phyloP scores from a whole-genome alignment of 1,139 yeast genomes.

The Pichia sp. region DNA sequence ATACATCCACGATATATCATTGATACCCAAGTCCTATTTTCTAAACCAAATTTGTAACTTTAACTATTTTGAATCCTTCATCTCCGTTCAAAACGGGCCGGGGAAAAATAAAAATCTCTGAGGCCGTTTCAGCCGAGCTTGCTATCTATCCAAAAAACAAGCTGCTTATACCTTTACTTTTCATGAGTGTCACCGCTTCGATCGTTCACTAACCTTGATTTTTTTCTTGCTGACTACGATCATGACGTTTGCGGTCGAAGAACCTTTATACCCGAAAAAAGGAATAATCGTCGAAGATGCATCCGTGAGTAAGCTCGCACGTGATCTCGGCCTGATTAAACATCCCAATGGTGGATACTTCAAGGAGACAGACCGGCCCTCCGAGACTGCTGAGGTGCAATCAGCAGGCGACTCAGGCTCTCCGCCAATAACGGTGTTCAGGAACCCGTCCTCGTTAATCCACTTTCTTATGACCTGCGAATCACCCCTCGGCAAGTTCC shows the following conservation, averaged over 20 bases:
- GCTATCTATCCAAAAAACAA: not conserved
- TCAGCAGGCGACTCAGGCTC: not conserved
- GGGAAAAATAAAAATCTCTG: not conserved
- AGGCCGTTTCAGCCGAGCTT: not conserved
- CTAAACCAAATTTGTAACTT: not conserved
- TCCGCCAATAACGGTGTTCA: not conserved
- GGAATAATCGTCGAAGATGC: constrained; percentile 11
- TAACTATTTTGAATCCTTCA: not conserved
- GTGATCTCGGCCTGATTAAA: constrained; percentile 32
- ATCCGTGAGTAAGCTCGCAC: constrained; percentile 17
- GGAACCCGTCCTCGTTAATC: constrained; percentile 35
- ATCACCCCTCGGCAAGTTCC: constrained; percentile 44
- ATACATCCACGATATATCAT: not conserved
- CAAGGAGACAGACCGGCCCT: constrained; percentile 46
- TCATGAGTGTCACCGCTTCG: not conserved
- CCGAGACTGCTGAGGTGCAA: not conserved
- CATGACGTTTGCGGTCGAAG: constrained; percentile 8
- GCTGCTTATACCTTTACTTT: not conserved
- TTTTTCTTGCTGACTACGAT: not conserved
- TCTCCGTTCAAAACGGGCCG: not conserved
- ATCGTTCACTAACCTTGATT: not conserved
- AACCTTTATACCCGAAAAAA: constrained; percentile 21
- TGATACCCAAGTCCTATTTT: not conserved
- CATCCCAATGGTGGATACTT: constrained; percentile 51
- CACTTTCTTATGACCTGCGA: constrained; percentile 45